Percentiles rank a stretch among this genome's conserved stretches.
Evolutionary conservation across 495 filamentous ascomycete species (phyloP).

Genomic region (Neurospora tetrasperma): DNA sequence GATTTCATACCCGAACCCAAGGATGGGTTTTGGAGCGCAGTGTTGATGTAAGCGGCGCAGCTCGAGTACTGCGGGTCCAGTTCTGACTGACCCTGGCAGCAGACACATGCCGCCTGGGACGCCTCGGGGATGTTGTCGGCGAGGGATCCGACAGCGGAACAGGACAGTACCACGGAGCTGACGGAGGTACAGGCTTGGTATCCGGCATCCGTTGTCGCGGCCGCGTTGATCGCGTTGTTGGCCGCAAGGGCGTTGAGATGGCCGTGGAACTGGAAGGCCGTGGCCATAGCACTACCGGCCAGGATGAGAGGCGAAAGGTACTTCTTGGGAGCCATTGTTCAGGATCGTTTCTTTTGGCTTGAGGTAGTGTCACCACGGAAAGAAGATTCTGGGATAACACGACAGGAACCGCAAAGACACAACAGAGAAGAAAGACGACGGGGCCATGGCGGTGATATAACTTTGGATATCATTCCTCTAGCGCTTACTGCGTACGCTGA

Average conservation of each 20-base stretch:
- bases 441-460: neutral
- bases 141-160: constrained; percentile 7
- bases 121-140: constrained; percentile 5
- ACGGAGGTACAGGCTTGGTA: constrained; percentile 12
- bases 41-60: constrained; percentile 18
- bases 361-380: neutral
- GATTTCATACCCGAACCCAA: neutral
- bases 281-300: constrained; percentile 1
- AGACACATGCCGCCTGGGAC: constrained; percentile 9
- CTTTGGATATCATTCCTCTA: neutral
- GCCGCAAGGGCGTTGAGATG: constrained; percentile 10
- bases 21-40: constrained; percentile 1
- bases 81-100: constrained; percentile 8
- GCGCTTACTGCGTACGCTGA: neutral
- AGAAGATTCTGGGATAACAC: neutral
- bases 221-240: constrained; percentile 1
- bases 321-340: neutral
- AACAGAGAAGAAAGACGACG: neutral
- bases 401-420: neutral
- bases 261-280: constrained; percentile 6
- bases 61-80: constrained; percentile 9
- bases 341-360: neutral
- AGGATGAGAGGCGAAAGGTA: constrained; percentile 2
- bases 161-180: constrained; percentile 8
- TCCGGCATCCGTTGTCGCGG: constrained; percentile 8